Conservation (phyloP, 257 asterid species). For the Echites panduratus region DNA sequence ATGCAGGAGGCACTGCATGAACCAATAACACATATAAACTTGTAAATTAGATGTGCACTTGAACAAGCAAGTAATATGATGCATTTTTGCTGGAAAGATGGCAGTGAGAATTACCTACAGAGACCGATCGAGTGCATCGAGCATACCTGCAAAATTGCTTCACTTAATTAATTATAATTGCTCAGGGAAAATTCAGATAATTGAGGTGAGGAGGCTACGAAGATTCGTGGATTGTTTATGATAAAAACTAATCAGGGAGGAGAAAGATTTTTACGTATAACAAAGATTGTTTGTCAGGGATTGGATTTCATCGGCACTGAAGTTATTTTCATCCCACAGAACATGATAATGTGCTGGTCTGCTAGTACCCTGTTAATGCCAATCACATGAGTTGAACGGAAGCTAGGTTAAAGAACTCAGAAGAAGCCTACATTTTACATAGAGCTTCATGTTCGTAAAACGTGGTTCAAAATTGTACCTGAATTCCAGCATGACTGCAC, state of each 20-base stretch:
- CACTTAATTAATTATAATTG: not conserved
- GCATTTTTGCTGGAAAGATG: not conserved
- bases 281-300: slow-evolving; percentile 32
- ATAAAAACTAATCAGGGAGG: not conserved
- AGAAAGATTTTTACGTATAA: slow-evolving; percentile 22
- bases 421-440: not conserved
- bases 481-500: slow-evolving; percentile 39
- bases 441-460: not conserved
- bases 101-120: slow-evolving; percentile 20
- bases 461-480: slow-evolving; percentile 11
- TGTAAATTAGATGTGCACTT: not conserved
- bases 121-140: slow-evolving; percentile 33
- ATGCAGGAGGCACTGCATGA: slow-evolving; percentile 35
- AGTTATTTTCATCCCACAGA: slow-evolving; percentile 32
- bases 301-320: slow-evolving; percentile 29
- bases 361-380: slow-evolving; percentile 27
- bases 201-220: not conserved
- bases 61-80: not conserved
- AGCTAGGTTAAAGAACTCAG: not conserved
- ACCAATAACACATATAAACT: not conserved
- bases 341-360: slow-evolving; percentile 38
- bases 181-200: not conserved
- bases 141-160: slow-evolving; percentile 20
- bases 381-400: not conserved
- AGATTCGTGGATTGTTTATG: not conserved